Evolutionary conservation across 768 basidiomycete species (phyloP).

Genomic region (Xerocomus potaroensis): DNA sequence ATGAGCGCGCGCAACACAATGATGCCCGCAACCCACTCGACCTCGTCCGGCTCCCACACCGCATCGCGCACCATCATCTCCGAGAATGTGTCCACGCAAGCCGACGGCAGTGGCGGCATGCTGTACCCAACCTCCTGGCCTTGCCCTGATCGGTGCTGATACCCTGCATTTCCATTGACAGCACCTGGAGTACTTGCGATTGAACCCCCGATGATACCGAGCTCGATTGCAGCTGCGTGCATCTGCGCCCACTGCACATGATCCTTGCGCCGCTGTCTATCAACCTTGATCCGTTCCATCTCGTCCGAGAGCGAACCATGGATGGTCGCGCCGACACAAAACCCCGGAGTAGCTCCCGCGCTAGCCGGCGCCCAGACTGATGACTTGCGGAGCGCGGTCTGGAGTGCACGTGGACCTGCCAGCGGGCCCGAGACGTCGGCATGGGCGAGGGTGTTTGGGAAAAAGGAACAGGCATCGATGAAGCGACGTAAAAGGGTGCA

Average conservation of each 20-base stretch:
- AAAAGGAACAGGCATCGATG: conserved; percentile 48
- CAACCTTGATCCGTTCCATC: conserved; percentile 58
- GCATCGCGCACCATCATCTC: conserved; percentile 62
- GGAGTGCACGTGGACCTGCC: conserved; percentile 54
- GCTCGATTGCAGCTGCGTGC: conserved; percentile 59
- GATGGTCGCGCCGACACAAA: background rate
- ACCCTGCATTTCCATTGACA: conserved; percentile 21
- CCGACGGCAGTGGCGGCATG: too few relatives aligned
- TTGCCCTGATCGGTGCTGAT: conserved; percentile 28
- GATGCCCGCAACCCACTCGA: conserved; percentile 65
- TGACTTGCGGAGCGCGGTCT: conserved; percentile 54
- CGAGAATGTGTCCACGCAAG: conserved; percentile 47
- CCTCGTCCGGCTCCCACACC: conserved; percentile 63
- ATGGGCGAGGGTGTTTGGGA: conserved; percentile 45
- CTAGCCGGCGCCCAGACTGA: conserved; percentile 47
- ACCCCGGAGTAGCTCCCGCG: background rate
- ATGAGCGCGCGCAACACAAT: conserved; percentile 56
- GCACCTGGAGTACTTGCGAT: too few relatives aligned
- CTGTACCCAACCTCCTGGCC: too few relatives aligned
- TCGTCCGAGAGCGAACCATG: conserved; percentile 47
- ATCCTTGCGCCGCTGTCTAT: conserved; percentile 58
- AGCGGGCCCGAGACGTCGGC: conserved; percentile 53
- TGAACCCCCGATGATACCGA: conserved; percentile 40
- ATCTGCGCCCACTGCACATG: conserved; percentile 66
- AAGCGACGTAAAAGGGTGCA: conserved; percentile 41